Percentiles rank a stretch among this genome's conserved stretches.
phyloP scores from a whole-genome alignment of 1,139 yeast genomes.

The Diutina ranongensis region DNA sequence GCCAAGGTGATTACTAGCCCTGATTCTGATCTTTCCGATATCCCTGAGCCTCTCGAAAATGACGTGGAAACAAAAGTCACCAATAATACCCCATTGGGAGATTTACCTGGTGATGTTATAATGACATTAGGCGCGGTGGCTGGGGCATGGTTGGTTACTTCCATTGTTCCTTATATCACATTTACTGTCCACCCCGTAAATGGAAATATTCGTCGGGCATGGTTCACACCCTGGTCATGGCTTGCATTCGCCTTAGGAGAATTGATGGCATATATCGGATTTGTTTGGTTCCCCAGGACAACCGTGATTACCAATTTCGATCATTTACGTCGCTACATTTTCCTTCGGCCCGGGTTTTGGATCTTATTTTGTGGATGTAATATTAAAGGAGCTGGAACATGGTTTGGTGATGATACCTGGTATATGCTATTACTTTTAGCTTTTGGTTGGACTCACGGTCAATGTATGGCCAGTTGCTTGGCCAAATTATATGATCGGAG shows the following conservation, averaged over 20 bases:
- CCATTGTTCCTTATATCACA: not conserved
- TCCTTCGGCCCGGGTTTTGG: not conserved
- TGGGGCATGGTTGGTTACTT: not conserved
- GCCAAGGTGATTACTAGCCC: not conserved
- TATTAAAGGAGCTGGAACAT: not conserved
- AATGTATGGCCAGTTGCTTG: not conserved
- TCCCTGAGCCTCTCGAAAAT: not conserved
- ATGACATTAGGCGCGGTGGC: not conserved
- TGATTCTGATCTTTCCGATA: not conserved
- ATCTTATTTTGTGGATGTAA: not conserved
- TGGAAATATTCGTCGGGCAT: not conserved
- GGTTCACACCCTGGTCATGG: slow-evolving; percentile 1
- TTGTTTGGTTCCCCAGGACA: not conserved
- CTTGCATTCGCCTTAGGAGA: not conserved
- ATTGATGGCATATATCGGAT: not conserved
- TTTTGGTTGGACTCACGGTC: slow-evolving; percentile 2
- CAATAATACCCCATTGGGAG: not conserved
- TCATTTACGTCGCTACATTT: not conserved
- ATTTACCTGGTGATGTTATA: not conserved
- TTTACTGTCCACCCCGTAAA: not conserved
- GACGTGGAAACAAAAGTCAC: not conserved
- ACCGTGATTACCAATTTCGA: not conserved
- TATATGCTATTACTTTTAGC: not conserved
- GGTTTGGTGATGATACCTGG: not conserved
- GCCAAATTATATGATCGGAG: not conserved